Evolutionary conservation across 1,284 basidiomycete genomes (phyloP), one percentile per base, ranked within the genome.

Genomic region (Hymenochaete sp.): DNA sequence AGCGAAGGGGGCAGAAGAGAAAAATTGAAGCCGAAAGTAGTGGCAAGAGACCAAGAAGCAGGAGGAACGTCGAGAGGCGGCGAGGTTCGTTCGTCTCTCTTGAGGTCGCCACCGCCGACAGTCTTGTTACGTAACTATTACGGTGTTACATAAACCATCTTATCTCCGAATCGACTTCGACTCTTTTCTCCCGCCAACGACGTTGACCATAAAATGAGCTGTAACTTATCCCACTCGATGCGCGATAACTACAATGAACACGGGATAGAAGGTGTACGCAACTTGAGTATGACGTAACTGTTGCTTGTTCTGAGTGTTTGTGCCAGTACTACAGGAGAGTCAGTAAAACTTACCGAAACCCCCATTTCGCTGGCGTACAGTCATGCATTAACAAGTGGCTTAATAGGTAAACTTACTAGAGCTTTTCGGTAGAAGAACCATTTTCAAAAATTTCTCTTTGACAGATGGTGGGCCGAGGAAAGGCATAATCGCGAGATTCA

Each of bases 311-410:
- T 35, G 14, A 35, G 14, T n/a, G n/a, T n/a, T n/a, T 10, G 5
- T 36, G 13, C 22, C 45, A 73, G 71, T 73, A 73, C 49, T 66
- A 66, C 51, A 62, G 59, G 44, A 63, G 75, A 63, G 78, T 82
- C 1, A 73, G 74, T 10, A 63, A 73, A 14, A 75, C 72, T 7
- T 84, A 85, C 59, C 73, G 81, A 18, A 86, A 85, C 55, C 81
- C 82, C 0, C 82, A 84, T 61, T 83, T 76, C 51, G 76, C 75
- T 1, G 81, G 79, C 2, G 70, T 85, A 40, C 71, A 75, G 50
- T 71, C 70, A 27, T 77, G 76, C 52, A 55, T 75, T 35, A 70
- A 70, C 50, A 56, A 66, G 28, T 77, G 75, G 71, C 58, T 79
- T 8, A 73, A 72, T 57, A 69, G 62, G 73, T 72, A 18, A 21